phyloP scores from a whole-genome alignment of 352 stramenopile species.

The Blastocystis sp. region DNA sequence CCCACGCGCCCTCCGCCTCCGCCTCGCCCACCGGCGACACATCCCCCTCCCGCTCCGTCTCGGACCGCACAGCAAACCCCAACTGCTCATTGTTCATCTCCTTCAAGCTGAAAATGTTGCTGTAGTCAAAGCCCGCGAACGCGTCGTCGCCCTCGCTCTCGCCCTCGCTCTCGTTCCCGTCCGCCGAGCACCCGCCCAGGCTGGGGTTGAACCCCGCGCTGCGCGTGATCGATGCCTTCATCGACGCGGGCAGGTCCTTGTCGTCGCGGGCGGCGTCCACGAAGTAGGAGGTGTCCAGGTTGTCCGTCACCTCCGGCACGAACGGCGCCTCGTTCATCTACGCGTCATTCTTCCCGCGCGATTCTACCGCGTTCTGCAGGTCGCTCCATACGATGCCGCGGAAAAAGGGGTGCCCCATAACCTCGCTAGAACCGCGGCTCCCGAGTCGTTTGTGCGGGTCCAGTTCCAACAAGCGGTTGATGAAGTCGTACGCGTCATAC shows the following conservation, averaged over 20 bases:
- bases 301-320: slow-evolving; percentile 81
- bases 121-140: slow-evolving; percentile 43
- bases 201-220: not conserved
- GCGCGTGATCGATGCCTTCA: not conserved
- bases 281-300: slow-evolving; percentile 85
- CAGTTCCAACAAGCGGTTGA: slow-evolving; percentile 79
- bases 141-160: not conserved
- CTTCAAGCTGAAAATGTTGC: slow-evolving; percentile 36
- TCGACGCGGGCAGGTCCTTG: not conserved
- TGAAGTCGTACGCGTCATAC: slow-evolving; percentile 80
- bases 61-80: not conserved
- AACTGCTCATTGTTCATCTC: slow-evolving; percentile 38
- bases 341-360: not conserved
- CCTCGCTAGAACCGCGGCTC: slow-evolving; percentile 76
- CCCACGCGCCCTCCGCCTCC: not conserved
- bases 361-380: slow-evolving; percentile 77
- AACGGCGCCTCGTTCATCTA: slow-evolving; percentile 75
- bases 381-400: slow-evolving; percentile 80
- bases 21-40: not conserved
- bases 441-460: slow-evolving; percentile 75
- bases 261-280: slow-evolving; percentile 78
- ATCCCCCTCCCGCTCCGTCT: not conserved
- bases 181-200: not conserved
- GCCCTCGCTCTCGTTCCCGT: not conserved
- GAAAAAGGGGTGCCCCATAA: slow-evolving; percentile 79